Evolutionary conservation across 2,329 filamentous ascomycete species (phyloP).

Genomic region (Sporothrix globosa): DNA sequence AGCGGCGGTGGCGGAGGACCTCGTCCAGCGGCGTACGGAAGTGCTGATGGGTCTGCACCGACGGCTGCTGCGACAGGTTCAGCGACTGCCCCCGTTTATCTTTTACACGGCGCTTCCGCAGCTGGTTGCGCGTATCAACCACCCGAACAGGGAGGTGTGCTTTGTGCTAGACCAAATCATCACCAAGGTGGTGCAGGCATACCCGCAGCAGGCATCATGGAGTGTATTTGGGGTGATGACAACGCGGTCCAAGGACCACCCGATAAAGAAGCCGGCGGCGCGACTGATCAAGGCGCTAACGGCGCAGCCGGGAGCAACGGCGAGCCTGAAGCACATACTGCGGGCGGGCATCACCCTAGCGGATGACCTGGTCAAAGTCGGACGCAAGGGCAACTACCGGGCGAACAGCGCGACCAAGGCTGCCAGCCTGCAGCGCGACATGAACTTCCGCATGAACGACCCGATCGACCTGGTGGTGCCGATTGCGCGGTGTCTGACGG

Average conservation of each 20-base stretch:
- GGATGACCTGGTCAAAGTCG: constrained; percentile 51
- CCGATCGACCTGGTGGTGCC: constrained; percentile 88
- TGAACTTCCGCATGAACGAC: constrained; percentile 81
- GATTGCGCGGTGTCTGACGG: constrained; percentile 80
- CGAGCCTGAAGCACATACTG: constrained; percentile 21
- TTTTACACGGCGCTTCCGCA: constrained; percentile 86
- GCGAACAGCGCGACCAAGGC: constrained; percentile 70
- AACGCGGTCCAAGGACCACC: constrained; percentile 31
- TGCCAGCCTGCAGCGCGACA: constrained; percentile 75
- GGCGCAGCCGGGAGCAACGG: background rate
- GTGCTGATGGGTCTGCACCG: constrained; percentile 71
- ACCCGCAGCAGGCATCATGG: constrained; percentile 92
- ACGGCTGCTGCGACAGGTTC: constrained; percentile 78
- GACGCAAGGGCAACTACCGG: constrained; percentile 73
- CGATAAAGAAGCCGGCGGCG: constrained; percentile 68
- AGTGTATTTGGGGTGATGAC: constrained; percentile 85
- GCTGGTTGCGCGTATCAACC: constrained; percentile 92
- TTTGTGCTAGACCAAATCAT: constrained; percentile 78
- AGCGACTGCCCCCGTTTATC: constrained; percentile 71
- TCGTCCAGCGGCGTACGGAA: constrained; percentile 61
- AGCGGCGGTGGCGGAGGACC: constrained; percentile 56
- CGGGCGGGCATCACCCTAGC: constrained; percentile 57
- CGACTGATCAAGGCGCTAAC: constrained; percentile 51
- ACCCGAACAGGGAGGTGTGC: constrained; percentile 78
- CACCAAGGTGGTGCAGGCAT: constrained; percentile 78